Conservation (phyloP, 129 eudicot species). For the Centaurea solstitialis region DNA sequence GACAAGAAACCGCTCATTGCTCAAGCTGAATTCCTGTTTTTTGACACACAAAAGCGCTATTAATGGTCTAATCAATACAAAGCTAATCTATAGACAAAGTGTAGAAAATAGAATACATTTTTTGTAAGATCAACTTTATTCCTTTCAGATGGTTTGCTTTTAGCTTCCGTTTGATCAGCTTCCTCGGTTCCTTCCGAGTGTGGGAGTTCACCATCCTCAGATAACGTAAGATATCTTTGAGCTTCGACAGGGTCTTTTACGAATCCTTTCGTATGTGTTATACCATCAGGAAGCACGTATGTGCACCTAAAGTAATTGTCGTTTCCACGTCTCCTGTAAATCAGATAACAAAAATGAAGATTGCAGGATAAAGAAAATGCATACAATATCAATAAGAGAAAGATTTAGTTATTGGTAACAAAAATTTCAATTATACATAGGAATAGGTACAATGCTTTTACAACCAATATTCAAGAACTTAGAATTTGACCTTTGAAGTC, state of each 20-base stretch:
- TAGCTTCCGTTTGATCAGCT: conserved; percentile 38
- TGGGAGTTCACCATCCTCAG: conserved; percentile 40
- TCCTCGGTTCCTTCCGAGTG: conserved; percentile 30
- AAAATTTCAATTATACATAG: not conserved
- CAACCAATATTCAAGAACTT: conserved; percentile 1
- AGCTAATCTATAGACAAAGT: not conserved
- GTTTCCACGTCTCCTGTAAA: conserved; percentile 69
- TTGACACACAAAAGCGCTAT: conserved; percentile 7
- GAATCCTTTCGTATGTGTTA: conserved; percentile 75
- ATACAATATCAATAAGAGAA: not conserved
- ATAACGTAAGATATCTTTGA: conserved; percentile 44
- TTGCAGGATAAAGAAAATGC: not conserved
- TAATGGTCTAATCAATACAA: not conserved
- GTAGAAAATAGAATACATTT: conserved; percentile 41
- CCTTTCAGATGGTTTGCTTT: conserved; percentile 47
- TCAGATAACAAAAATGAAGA: not conserved
- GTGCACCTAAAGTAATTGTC: conserved; percentile 85
- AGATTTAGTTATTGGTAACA: not conserved
- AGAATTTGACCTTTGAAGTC: not conserved
- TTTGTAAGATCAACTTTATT: conserved; percentile 66
- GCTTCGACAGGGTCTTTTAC: conserved; percentile 82
- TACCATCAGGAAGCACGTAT: conserved; percentile 97
- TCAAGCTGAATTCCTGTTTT: conserved; percentile 83
- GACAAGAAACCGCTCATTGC: conserved; percentile 98
- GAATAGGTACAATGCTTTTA: not conserved